Evolutionary conservation across 2,329 filamentous ascomycete genomes (phyloP).

Genomic region (Ceratocystis alfenasii): DNA sequence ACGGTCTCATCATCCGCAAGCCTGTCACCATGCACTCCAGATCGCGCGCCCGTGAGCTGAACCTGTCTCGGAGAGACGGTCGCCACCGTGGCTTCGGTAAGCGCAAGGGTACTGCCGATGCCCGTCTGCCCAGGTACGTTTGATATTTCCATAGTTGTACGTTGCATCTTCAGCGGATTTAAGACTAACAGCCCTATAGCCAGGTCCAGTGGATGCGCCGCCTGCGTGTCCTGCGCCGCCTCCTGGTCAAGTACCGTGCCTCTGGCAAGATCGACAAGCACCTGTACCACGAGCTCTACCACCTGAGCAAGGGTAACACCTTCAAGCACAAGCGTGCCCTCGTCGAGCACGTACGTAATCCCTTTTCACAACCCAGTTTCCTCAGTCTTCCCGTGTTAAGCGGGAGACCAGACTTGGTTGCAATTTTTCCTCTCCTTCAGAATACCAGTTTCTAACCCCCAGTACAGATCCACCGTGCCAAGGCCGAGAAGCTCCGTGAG

Average conservation of each 20-base stretch:
- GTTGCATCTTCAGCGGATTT: not conserved
- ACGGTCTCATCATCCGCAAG: conserved; percentile 99
- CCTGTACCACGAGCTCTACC: conserved; percentile 99
- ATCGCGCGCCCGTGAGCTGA: conserved; percentile 88
- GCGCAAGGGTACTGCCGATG: conserved; percentile 99
- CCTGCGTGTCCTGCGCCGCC: conserved; percentile 95
- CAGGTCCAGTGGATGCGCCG: conserved; percentile 99
- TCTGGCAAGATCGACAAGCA: conserved; percentile 99
- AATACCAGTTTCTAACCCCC: conserved; percentile 5
- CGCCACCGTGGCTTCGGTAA: conserved; percentile 99
- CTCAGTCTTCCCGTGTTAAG: not conserved
- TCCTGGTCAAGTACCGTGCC: conserved; percentile 99
- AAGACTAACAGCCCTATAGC: conserved; percentile 37
- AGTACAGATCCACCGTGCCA: conserved; percentile 93
- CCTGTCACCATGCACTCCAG: conserved; percentile 99
- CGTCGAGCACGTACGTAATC: conserved; percentile 89
- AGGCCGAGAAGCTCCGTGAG: conserved; percentile 98
- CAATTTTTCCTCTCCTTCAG: not conserved
- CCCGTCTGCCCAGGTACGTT: conserved; percentile 93
- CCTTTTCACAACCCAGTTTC: not conserved
- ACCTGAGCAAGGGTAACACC: conserved; percentile 99
- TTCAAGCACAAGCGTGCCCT: conserved; percentile 99
- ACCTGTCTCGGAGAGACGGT: conserved; percentile 84
- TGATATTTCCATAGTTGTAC: not conserved
- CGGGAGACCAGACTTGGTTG: not conserved